phyloP scores from a whole-genome alignment of 495 filamentous ascomycete species.

The Aspergillus ellipticus region DNA sequence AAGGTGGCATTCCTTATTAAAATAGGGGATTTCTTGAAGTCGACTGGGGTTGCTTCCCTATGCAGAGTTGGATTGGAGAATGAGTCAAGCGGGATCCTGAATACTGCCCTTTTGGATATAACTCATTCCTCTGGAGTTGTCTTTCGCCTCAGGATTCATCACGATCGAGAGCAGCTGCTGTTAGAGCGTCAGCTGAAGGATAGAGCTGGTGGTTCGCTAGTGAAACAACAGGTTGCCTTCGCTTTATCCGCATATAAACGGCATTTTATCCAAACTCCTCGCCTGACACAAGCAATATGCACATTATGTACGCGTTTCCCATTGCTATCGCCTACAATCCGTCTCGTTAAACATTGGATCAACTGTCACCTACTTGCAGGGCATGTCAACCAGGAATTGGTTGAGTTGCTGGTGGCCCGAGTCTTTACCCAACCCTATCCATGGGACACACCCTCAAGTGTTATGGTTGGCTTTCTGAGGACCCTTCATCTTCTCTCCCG shows the following conservation, averaged over 20 bases:
- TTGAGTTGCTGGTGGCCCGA: conserved; percentile 74
- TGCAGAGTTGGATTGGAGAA: conserved; percentile 80
- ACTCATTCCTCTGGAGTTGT: conserved; percentile 62
- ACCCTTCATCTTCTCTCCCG: conserved; percentile 70
- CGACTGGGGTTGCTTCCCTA: conserved; percentile 44
- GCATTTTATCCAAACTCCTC: conserved; percentile 65
- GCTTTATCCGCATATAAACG: conserved; percentile 69
- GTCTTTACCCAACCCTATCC: conserved; percentile 80
- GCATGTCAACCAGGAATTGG: conserved; percentile 73
- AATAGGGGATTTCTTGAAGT: conserved; percentile 67
- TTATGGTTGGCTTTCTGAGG: conserved; percentile 77
- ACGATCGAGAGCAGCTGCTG: conserved; percentile 80
- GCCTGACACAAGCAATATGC: conserved; percentile 75
- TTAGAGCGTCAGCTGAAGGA: conserved; percentile 76
- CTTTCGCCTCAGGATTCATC: conserved; percentile 55
- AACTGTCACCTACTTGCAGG: conserved; percentile 70
- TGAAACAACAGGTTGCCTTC: conserved; percentile 61
- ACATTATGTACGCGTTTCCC: conserved; percentile 78
- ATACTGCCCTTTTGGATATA: conserved; percentile 81
- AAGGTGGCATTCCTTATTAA: conserved; percentile 89
- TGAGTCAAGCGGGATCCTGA: conserved; percentile 57
- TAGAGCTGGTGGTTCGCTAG: conserved; percentile 55
- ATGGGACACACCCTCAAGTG: conserved; percentile 71
- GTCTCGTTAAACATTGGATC: conserved; percentile 91
- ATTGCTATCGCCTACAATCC: conserved; percentile 75